Evolutionary conservation across 352 stramenopile genomes (phyloP).

Genomic region (Albugo laibachii): DNA sequence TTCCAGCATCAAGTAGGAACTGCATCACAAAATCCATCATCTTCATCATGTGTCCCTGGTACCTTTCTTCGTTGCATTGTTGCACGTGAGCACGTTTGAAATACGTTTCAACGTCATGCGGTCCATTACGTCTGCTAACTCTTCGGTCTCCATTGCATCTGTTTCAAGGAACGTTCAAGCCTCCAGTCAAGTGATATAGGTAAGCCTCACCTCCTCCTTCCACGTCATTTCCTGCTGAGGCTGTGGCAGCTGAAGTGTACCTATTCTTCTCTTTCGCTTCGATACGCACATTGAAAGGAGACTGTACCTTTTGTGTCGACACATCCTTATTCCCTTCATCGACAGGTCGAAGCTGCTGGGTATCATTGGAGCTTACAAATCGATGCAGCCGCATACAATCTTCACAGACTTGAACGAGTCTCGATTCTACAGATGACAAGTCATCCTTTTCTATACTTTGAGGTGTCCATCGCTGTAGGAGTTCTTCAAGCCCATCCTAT

Average conservation of each 20-base stretch:
- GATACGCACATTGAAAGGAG: slow-evolving; percentile 57
- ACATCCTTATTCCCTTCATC: background rate
- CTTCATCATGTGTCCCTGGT: background rate
- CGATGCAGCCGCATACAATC: slow-evolving; percentile 57
- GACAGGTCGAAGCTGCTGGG: background rate
- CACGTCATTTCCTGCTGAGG: slow-evolving; percentile 6
- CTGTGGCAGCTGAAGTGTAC: slow-evolving; percentile 30
- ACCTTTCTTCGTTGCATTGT: slow-evolving; percentile 32
- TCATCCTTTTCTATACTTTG: slow-evolving; percentile 51
- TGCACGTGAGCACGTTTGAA: slow-evolving; percentile 43
- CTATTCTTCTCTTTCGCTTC: slow-evolving; percentile 25
- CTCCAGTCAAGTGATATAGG: background rate
- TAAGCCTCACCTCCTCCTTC: slow-evolving; percentile 13
- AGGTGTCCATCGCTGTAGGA: slow-evolving; percentile 55
- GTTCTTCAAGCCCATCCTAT: slow-evolving; percentile 63
- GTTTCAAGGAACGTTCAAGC: background rate
- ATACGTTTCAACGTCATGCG: slow-evolving; percentile 58
- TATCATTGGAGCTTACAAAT: background rate
- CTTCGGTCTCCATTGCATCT: slow-evolving; percentile 19
- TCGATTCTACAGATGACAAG: slow-evolving; percentile 28
- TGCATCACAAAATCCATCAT: too few species aligned
- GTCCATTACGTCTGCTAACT: slow-evolving; percentile 54
- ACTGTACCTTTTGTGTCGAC: slow-evolving; percentile 3
- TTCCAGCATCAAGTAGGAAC: too few species aligned
- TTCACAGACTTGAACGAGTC: slow-evolving; percentile 37